Conservation (phyloP, 805 yeast genomes). For the Metschnikowia proteae region DNA sequence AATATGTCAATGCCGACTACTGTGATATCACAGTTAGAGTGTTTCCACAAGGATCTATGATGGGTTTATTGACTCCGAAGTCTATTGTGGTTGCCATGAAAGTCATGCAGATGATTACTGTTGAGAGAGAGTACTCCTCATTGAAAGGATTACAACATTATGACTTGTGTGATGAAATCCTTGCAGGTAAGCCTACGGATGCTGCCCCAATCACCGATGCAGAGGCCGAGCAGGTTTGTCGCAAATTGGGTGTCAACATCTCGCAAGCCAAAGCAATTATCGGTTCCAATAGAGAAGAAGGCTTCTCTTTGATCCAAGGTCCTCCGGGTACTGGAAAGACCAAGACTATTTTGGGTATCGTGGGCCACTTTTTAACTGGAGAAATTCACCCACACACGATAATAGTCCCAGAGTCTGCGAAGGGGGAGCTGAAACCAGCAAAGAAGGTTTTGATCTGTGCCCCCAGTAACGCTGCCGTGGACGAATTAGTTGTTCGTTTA, state of each 20-base stretch:
- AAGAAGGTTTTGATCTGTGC: constrained; percentile 85
- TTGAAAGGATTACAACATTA: constrained; percentile 78
- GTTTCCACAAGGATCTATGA: constrained; percentile 48
- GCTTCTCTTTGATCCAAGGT: constrained; percentile 92
- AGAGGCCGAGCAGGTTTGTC: constrained; percentile 42
- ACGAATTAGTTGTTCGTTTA: constrained; percentile 83
- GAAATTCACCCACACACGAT: constrained; percentile 18
- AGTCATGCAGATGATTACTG: constrained; percentile 83
- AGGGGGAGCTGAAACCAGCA: constrained; percentile 26
- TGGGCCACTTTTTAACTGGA: constrained; percentile 61
- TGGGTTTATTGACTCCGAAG: constrained; percentile 58
- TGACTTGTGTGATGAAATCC: constrained; percentile 64
- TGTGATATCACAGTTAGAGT: constrained; percentile 76
- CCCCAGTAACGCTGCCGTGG: constrained; percentile 98
- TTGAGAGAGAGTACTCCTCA: constrained; percentile 89
- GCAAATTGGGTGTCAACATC: constrained; percentile 60
- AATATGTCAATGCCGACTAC: constrained; percentile 58
- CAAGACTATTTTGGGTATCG: constrained; percentile 87
- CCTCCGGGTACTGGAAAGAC: constrained; percentile 99
- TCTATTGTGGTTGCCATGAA: constrained; percentile 62
- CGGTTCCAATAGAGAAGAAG: constrained; percentile 61
- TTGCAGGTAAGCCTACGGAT: constrained; percentile 59
- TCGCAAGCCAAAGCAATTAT: constrained; percentile 91
- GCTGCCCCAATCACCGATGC: constrained; percentile 33
- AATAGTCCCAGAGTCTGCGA: constrained; percentile 21